Evolutionary conservation across 2,329 filamentous ascomycete species (phyloP), one percentile per base, ranked within the genome.

Genomic region (Annulohypoxylon truncatum): DNA sequence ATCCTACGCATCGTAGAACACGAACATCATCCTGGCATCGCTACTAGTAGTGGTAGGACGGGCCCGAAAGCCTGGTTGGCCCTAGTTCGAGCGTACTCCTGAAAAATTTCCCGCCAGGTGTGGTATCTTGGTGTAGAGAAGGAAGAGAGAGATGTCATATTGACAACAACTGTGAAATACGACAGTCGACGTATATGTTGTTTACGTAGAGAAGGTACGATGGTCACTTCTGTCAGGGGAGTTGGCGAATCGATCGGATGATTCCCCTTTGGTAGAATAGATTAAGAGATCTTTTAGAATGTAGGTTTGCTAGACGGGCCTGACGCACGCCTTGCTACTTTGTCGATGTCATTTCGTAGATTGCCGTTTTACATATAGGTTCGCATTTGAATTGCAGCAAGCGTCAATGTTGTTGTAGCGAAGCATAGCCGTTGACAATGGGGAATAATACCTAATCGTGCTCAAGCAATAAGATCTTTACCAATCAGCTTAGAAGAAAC

Each of bases 21-120:
- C 40, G 44, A 46, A 60, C 18, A 24, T 33, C 29, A 35, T 38
- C 40, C 38, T 9, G 8, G 50, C n/a, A 50, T 42, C 22, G 10
- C 38, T 38, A 9, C 33, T 13, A 40, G 7, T 48, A 6, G 29
- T 48, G 26, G n/a, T 15, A 38, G 31, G 29, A 29, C 4, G 47
- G 50, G n/a, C 35, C 66, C 66, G 46, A 55, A 40, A 46, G 54
- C 9, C 26, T 24, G 54, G 66, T 42, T 60, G 15, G 9, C 44
- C 56, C 53, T 31, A 61, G 42, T 35, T 33, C 13, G 18, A 26
- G 20, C 24, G 40, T 42, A 44, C 26, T 24, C 54, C 64, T 63
- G 48, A 10, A 58, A 63, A 48, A 42, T 48, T 51, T 57, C 24
- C 44, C 33, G 12, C 7, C 15, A 54, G 24, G 51, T 31, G 28